A percentile compares a stretch with the other conserved stretches of the same genome.
These are phyloP conservation scores for Priceomyces medius DNA, from an alignment of 805 yeast genomes.

Conservation along the genomic window DNA sequence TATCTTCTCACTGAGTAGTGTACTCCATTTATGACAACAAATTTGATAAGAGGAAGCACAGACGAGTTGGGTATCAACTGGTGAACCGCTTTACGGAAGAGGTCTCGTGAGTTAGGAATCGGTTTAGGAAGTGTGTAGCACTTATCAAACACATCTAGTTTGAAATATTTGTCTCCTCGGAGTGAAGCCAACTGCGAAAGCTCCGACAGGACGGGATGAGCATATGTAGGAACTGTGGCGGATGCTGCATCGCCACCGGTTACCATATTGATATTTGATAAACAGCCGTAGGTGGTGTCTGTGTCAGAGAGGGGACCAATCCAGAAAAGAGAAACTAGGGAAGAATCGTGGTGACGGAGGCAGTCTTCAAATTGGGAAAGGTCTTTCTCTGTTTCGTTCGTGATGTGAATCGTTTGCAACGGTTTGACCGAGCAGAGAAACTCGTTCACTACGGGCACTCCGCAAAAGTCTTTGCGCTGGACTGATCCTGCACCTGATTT, in stretches of 20 bases:
- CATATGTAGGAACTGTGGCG: not conserved
- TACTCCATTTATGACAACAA: conserved; percentile 7
- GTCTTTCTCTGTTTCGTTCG: conserved; percentile 5
- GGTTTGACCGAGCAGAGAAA: not conserved
- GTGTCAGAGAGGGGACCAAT: conserved; percentile 7
- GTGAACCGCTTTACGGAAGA: not conserved
- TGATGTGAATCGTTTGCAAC: conserved; percentile 1
- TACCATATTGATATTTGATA: not conserved
- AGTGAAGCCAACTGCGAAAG: conserved; percentile 1
- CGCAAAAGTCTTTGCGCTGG: not conserved
- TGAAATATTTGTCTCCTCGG: conserved; percentile 7
- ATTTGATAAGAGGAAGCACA: conserved; percentile 1
- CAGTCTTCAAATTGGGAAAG: conserved; percentile 3
- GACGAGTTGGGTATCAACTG: conserved; percentile 1
- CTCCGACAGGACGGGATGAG: not conserved
- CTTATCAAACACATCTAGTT: conserved; percentile 2
- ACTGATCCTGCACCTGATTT: not conserved
- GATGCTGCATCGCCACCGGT: conserved; percentile 1
- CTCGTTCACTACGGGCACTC: not conserved
- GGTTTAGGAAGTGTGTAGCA: conserved; percentile 2
- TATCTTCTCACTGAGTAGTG: conserved; percentile 4
- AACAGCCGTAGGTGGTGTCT: not conserved
- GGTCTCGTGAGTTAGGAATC: not conserved
- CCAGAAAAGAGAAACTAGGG: conserved; percentile 7
- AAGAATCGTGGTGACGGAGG: not conserved